Evolutionary conservation across 345 rosid species (phyloP), one percentile per base, ranked within the genome.

Genomic region (Erysimum cheiranthoides): DNA sequence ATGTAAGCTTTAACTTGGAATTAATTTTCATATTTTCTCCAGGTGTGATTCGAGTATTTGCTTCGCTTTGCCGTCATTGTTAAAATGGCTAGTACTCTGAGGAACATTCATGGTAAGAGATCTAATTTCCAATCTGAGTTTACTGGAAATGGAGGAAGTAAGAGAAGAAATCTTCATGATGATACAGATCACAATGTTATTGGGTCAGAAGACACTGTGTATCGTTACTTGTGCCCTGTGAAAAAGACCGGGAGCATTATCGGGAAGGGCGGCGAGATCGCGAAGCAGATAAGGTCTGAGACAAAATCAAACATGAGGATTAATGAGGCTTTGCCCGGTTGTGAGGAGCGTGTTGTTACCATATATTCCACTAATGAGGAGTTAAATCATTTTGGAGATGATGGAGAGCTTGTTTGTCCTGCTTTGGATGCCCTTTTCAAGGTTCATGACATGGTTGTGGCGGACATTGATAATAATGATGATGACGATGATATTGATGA

Each of bases 361-460:
- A 82, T 90, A 27, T 90, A 90, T 45, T 87, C 92, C 30, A 74
- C 86, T 2, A 80, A 80, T 65, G 92, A 88, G 63, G 88, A 79
- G 77, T 80, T 85, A 8, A 88, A 90, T 70, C 63, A 56, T 13
- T 80, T 80, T 28, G 90, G 82, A n/a, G 88, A 86, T 16, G 73
- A 75, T 9, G 92, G 79, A 11, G 82, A 79, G 69, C 78, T 80
- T 49, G 81, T 90, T 71, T 80, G 83, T 28, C 88, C 95, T 77
- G 92, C 95, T 43, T 85, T 86, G 79, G 95, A 87, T 81, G 95
- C 95, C 21, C 82, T 90, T 62, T 90, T 90, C 70, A 82, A 84
- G 80, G 87, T 88, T 43, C 89, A 90, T 34, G 86, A 86, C 70
- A 86, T 78, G 82, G 61, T 86, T 77, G 73, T 76, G 3, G 42